phyloP scores from a whole-genome alignment of 2,329 filamentous ascomycete species.

The Aspergillus sp. region DNA sequence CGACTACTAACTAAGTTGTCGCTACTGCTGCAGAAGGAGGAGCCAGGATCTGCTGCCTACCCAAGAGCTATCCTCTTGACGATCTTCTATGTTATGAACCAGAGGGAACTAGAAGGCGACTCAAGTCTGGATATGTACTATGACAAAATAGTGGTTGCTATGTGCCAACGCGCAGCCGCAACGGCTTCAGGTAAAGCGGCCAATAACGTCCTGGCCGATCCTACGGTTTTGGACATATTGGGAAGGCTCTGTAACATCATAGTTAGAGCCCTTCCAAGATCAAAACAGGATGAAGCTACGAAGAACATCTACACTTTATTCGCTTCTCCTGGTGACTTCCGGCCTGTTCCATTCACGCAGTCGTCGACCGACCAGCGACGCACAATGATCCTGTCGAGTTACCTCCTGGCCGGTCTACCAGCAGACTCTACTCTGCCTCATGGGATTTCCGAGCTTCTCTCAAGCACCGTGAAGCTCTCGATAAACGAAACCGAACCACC shows the following conservation, averaged over 20 bases:
- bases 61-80: constrained; percentile 61
- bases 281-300: constrained; percentile 53
- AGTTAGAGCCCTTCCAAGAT: constrained; percentile 53
- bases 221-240: constrained; percentile 57
- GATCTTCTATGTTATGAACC: constrained; percentile 60
- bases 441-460: constrained; percentile 32
- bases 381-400: constrained; percentile 57
- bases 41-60: constrained; percentile 50
- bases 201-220: constrained; percentile 48
- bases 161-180: constrained; percentile 41
- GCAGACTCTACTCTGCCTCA: constrained; percentile 37
- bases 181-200: constrained; percentile 33
- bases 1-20: constrained; percentile 64
- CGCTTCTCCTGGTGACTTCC: constrained; percentile 34
- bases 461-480: constrained; percentile 36
- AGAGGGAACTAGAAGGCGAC: constrained; percentile 46
- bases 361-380: constrained; percentile 37
- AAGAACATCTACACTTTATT: constrained; percentile 58
- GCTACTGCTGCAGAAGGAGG: constrained; percentile 53
- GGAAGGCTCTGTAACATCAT: constrained; percentile 62
- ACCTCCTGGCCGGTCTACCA: constrained; percentile 55
- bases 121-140: constrained; percentile 48
- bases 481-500: constrained; percentile 30
- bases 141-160: constrained; percentile 50
- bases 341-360: constrained; percentile 34